These are phyloP conservation scores for Helichrysum umbraculigerum DNA, from an alignment of 129 eudicot genomes.

Conservation along the genomic window DNA sequence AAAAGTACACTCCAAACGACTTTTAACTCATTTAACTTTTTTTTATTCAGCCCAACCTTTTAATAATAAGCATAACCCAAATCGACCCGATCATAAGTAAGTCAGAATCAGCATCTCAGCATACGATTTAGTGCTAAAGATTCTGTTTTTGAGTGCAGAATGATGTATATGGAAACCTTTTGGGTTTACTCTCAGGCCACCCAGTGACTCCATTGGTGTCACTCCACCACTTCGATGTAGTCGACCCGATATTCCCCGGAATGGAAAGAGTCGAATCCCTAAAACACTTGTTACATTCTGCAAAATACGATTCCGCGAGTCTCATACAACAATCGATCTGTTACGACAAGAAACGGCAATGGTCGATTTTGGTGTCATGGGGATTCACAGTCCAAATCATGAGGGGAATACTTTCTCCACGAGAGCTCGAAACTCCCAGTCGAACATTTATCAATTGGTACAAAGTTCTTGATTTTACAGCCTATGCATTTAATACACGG, in stretches of 20 bases:
- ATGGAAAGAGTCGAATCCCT: slow-evolving; percentile 53
- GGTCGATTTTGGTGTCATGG: slow-evolving; percentile 82
- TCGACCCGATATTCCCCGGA: slow-evolving; percentile 71
- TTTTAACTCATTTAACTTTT: too few species aligned
- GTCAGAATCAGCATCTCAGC: not conserved
- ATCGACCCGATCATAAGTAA: not conserved
- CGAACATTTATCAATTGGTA: slow-evolving; percentile 82
- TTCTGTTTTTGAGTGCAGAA: slow-evolving; percentile 42
- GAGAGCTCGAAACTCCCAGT: slow-evolving; percentile 72
- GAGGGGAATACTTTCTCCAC: slow-evolving; percentile 61
- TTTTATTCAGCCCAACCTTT: too few species aligned
- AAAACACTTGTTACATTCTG: slow-evolving; percentile 44
- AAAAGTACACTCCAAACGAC: too few species aligned
- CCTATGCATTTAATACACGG: slow-evolving; percentile 80
- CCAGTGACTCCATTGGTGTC: slow-evolving; percentile 82
- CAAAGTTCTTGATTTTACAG: slow-evolving; percentile 68
- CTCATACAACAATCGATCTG: slow-evolving; percentile 78
- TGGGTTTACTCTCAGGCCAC: slow-evolving; percentile 74
- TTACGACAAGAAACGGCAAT: slow-evolving; percentile 50
- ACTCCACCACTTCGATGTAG: slow-evolving; percentile 79
- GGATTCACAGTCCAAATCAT: slow-evolving; percentile 72
- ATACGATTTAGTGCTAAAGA: not conserved
- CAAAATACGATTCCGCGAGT: slow-evolving; percentile 60
- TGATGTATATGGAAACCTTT: slow-evolving; percentile 75
- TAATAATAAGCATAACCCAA: not conserved